Evolutionary conservation across 495 filamentous ascomycete genomes (phyloP).

Genomic region (Talaromyces stipitatus): DNA sequence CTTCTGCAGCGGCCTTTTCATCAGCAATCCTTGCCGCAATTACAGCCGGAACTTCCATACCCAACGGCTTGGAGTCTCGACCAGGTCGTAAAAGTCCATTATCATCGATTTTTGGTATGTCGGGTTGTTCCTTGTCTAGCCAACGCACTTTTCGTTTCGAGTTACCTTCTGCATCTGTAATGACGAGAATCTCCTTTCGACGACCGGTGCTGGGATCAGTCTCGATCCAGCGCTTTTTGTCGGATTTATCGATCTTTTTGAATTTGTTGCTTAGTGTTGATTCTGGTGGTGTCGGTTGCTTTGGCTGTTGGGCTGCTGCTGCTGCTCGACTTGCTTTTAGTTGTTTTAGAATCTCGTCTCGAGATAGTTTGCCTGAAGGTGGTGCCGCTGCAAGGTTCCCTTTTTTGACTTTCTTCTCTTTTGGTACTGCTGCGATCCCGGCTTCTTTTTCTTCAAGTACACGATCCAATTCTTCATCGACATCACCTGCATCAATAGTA

Average conservation of each 20-base stretch:
- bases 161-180: slow-evolving; percentile 78
- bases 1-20: slow-evolving; percentile 36
- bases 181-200: slow-evolving; percentile 76
- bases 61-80: slow-evolving; percentile 57
- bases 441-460: slow-evolving; percentile 47
- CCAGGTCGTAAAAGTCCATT: slow-evolving; percentile 55
- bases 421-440: slow-evolving; percentile 40
- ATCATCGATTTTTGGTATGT: slow-evolving; percentile 21
- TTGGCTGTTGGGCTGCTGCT: slow-evolving; percentile 50
- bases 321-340: slow-evolving; percentile 64
- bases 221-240: slow-evolving; percentile 67
- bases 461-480: slow-evolving; percentile 74
- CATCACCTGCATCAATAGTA: slow-evolving; percentile 48
- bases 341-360: slow-evolving; percentile 78
- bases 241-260: slow-evolving; percentile 58
- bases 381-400: slow-evolving; percentile 64
- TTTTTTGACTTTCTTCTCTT: slow-evolving; percentile 62
- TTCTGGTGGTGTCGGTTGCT: slow-evolving; percentile 41
- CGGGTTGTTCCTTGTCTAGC: slow-evolving; percentile 43
- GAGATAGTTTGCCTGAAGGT: slow-evolving; percentile 54
- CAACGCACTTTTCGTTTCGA: slow-evolving; percentile 72
- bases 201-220: slow-evolving; percentile 49
- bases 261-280: slow-evolving; percentile 66
- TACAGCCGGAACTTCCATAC: slow-evolving; percentile 68
- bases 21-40: slow-evolving; percentile 23